These are phyloP conservation scores for Sophora flavescens DNA, from an alignment of 306 rosid species.

Conservation along the genomic window DNA sequence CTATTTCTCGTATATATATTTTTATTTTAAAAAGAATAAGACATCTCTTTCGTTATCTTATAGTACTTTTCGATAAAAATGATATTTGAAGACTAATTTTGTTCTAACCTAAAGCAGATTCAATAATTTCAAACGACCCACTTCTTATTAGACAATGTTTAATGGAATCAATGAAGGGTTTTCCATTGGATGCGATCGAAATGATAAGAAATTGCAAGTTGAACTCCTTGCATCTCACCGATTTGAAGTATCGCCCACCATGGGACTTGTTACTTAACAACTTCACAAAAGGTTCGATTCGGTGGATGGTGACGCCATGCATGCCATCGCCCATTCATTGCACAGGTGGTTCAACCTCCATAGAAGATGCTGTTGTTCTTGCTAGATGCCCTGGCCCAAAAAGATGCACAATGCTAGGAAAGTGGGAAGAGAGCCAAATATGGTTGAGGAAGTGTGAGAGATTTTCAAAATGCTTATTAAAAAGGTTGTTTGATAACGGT, in stretches of 20 bases:
- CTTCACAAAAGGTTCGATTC: constrained; percentile 51
- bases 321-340: constrained; percentile 71
- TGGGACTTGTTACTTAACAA: constrained; percentile 52
- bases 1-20: background rate
- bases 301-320: constrained; percentile 81
- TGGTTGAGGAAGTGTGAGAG: constrained; percentile 45
- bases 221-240: constrained; percentile 50
- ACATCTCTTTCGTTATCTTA: background rate
- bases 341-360: constrained; percentile 66
- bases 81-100: background rate
- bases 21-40: background rate
- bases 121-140: constrained; percentile 46
- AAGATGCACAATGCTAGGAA: constrained; percentile 10
- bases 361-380: constrained; percentile 67
- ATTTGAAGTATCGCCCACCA: constrained; percentile 54
- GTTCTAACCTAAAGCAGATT: constrained; percentile 41
- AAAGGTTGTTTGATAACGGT: too few relatives aligned
- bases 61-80: background rate
- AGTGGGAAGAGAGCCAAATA: background rate
- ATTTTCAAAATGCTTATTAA: too few relatives aligned
- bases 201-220: constrained; percentile 52
- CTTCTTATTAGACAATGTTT: constrained; percentile 47
- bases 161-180: constrained; percentile 47
- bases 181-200: constrained; percentile 41
- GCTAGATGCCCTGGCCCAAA: constrained; percentile 57